Evolutionary conservation across 1,284 basidiomycete genomes (phyloP).

Genomic region (Naganishia cerealis): DNA sequence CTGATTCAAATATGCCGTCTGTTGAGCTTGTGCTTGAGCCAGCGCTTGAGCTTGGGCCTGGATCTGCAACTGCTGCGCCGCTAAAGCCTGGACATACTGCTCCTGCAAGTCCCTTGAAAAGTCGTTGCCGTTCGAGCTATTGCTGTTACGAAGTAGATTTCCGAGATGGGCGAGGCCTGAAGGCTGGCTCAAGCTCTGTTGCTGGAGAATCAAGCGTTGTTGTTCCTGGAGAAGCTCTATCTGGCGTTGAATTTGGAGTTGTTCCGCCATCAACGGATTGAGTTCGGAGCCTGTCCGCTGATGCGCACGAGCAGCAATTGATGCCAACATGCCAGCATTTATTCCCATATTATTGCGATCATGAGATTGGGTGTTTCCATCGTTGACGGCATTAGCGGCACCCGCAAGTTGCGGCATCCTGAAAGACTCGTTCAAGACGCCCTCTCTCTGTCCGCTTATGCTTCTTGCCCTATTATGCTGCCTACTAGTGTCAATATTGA

Average conservation of each 20-base stretch:
- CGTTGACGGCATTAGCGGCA: background rate
- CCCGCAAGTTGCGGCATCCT: slow-evolving; percentile 18
- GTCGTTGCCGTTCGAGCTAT: slow-evolving; percentile 16
- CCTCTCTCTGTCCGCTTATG: slow-evolving; percentile 16
- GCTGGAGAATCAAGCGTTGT: slow-evolving; percentile 80
- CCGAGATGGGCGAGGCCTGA: slow-evolving; percentile 62
- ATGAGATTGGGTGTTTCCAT: slow-evolving; percentile 4
- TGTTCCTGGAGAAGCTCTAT: slow-evolving; percentile 88
- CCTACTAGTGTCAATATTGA: slow-evolving; percentile 46
- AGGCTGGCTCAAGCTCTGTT: slow-evolving; percentile 70
- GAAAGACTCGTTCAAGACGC: slow-evolving; percentile 25
- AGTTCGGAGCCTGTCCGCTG: slow-evolving; percentile 67
- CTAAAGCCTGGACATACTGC: slow-evolving; percentile 30
- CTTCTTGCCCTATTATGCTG: slow-evolving; percentile 12
- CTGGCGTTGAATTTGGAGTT: slow-evolving; percentile 86
- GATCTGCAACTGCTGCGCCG: slow-evolving; percentile 28
- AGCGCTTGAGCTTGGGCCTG: slow-evolving; percentile 29
- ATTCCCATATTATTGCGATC: slow-evolving; percentile 26
- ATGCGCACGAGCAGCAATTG: slow-evolving; percentile 54
- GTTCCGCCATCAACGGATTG: slow-evolving; percentile 40
- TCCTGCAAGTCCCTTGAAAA: slow-evolving; percentile 27
- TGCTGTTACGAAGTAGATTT: slow-evolving; percentile 30
- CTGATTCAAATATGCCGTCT: slow-evolving; percentile 10
- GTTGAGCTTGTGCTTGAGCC: slow-evolving; percentile 27
- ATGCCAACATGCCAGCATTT: slow-evolving; percentile 44